Conservation (phyloP, 2,329 filamentous ascomycete genomes). For the Ustulina deusta region DNA sequence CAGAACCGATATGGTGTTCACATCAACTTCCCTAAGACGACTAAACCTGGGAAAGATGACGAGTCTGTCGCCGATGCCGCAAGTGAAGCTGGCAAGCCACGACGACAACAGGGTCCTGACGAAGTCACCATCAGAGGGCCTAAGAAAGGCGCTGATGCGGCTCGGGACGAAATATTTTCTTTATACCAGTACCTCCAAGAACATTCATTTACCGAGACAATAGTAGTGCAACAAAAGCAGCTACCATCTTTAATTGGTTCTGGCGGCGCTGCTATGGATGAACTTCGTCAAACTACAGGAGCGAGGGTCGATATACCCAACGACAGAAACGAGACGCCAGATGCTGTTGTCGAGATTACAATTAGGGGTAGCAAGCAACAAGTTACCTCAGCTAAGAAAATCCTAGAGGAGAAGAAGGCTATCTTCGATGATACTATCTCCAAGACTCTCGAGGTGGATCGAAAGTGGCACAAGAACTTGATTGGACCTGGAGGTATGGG, state of each 20-base stretch:
- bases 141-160: conserved; percentile 91
- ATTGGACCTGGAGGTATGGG: conserved; percentile 88
- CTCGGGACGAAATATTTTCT: conserved; percentile 89
- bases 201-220: conserved; percentile 81
- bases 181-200: conserved; percentile 91
- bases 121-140: conserved; percentile 93
- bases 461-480: conserved; percentile 89
- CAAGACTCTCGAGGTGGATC: conserved; percentile 88
- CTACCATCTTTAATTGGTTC: conserved; percentile 94
- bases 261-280: conserved; percentile 90
- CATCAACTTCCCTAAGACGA: conserved; percentile 84
- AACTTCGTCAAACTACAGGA: conserved; percentile 84
- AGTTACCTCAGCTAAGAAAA: conserved; percentile 90
- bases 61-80: conserved; percentile 75
- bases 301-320: conserved; percentile 93
- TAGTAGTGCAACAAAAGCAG: conserved; percentile 90
- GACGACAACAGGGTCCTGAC: conserved; percentile 81
- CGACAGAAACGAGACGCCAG: conserved; percentile 75
- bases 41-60: conserved; percentile 76
- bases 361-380: conserved; percentile 93
- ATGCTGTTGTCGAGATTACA: conserved; percentile 82
- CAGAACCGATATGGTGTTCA: conserved; percentile 94
- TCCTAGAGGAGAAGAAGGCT: conserved; percentile 86
- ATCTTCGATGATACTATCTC: conserved; percentile 91
- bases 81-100: conserved; percentile 73